Percentiles rank a stretch among this genome's conserved stretches.
phyloP scores from a whole-genome alignment of 176 grass and related monocot genomes.

The Rhynchospora pubera region DNA sequence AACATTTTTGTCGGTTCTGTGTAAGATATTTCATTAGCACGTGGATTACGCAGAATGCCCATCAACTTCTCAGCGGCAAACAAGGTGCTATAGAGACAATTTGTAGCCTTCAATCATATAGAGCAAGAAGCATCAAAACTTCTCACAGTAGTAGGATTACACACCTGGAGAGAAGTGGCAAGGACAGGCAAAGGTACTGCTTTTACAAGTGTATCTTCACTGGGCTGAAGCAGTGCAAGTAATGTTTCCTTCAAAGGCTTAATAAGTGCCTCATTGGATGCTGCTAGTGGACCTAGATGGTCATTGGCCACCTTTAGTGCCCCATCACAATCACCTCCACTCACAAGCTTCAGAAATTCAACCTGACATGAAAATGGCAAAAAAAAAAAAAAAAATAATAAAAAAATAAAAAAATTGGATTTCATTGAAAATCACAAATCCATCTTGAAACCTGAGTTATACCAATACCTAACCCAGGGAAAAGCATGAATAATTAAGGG shows the following conservation, averaged over 20 bases:
- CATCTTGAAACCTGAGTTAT: neutral
- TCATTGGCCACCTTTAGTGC: conserved; percentile 64
- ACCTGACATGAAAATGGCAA: conserved; percentile 41
- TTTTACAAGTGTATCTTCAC: conserved; percentile 56
- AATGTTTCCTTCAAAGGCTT: conserved; percentile 99
- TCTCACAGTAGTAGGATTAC: neutral
- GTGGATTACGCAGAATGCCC: neutral
- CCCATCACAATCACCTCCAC: conserved; percentile 50
- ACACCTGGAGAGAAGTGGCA: conserved; percentile 87
- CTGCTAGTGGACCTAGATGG: conserved; percentile 80
- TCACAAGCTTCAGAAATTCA: conserved; percentile 92
- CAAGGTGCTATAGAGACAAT: neutral
- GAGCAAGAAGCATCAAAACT: neutral
- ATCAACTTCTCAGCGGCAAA: neutral
- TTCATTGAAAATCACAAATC: neutral
- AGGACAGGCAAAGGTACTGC: conserved; percentile 62
- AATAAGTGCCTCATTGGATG: conserved; percentile 66
- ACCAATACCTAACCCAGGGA: neutral
- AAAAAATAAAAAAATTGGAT: neutral
- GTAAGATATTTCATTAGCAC: neutral
- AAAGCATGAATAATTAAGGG: neutral
- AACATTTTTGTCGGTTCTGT: neutral
- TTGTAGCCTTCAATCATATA: neutral
- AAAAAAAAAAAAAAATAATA: neutral
- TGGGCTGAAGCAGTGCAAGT: conserved; percentile 54